Evolutionary conservation across 2,329 filamentous ascomycete species (phyloP).

Genomic region (Graphilbum ipis-grandicollis): DNA sequence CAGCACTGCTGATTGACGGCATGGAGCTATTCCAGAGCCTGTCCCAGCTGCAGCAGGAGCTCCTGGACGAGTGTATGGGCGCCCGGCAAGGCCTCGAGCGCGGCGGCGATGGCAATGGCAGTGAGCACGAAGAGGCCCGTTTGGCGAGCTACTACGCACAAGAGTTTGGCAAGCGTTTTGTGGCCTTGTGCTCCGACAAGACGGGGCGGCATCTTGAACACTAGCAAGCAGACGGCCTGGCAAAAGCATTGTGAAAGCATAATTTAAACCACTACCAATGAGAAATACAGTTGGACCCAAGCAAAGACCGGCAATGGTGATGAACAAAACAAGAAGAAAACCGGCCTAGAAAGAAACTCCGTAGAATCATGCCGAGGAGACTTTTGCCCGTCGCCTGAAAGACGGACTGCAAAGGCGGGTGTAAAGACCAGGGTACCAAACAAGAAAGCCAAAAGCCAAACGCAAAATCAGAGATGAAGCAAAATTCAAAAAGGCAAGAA

Average conservation of each 20-base stretch:
- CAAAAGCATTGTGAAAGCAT: no score
- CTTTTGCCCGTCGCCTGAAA: background rate
- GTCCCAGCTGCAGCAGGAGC: background rate
- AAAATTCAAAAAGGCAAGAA: background rate
- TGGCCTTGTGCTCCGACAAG: background rate
- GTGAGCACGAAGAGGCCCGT: conserved; percentile 3
- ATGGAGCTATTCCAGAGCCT: conserved; percentile 5
- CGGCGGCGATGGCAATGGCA: background rate
- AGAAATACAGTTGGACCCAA: no score
- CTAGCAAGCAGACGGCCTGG: no score
- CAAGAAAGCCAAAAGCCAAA: background rate
- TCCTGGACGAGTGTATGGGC: conserved; percentile 6
- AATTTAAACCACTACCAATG: no score
- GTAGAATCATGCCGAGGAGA: no score
- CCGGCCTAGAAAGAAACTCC: background rate
- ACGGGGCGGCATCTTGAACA: no score
- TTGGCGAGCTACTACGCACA: conserved; percentile 5
- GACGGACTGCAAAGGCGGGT: background rate
- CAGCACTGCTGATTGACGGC: background rate
- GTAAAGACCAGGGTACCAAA: background rate
- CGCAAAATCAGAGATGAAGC: background rate
- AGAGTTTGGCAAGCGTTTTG: conserved; percentile 3
- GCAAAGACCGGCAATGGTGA: no score
- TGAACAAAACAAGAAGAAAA: background rate
- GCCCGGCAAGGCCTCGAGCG: conserved; percentile 1